phyloP scores from a whole-genome alignment of 768 basidiomycete species.

The Myochromella boudieri region DNA sequence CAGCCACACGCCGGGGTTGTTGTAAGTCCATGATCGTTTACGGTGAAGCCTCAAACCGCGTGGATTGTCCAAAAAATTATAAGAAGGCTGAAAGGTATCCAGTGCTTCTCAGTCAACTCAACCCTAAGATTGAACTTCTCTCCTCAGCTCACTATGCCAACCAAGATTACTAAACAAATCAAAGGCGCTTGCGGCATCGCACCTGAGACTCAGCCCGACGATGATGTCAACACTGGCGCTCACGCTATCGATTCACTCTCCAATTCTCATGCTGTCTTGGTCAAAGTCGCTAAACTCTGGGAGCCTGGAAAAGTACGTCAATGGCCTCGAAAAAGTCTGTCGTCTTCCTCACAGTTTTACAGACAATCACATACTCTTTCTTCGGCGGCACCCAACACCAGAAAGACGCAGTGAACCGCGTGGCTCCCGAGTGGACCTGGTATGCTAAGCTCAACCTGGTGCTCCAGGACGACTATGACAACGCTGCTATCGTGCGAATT shows the following conservation, averaged over 20 bases:
- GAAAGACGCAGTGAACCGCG: constrained; percentile 11
- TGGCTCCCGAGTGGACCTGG: constrained; percentile 13
- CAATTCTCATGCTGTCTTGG: not conserved
- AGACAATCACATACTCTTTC: constrained; percentile 11
- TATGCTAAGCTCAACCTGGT: constrained; percentile 13
- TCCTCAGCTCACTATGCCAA: not conserved
- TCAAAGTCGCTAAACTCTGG: not conserved
- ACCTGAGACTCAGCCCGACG: not conserved
- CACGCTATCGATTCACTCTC: not conserved
- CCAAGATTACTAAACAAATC: not conserved
- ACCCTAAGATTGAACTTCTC: not conserved
- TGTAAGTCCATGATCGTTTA: not conserved
- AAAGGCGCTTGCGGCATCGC: not conserved
- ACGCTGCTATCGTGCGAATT: constrained; percentile 14
- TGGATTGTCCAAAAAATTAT: too few species aligned
- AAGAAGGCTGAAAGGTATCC: too few species aligned
- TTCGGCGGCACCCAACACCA: constrained; percentile 16
- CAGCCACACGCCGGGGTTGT: not conserved
- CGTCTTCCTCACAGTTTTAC: not conserved
- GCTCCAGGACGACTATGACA: not conserved
- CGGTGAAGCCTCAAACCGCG: not conserved
- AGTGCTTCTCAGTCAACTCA: not conserved
- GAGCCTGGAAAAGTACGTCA: not conserved
- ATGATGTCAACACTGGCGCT: not conserved
- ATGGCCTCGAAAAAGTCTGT: not conserved